Evolutionary conservation across 2,329 filamentous ascomycete species (phyloP).

Genomic region (Penicillium sp.): DNA sequence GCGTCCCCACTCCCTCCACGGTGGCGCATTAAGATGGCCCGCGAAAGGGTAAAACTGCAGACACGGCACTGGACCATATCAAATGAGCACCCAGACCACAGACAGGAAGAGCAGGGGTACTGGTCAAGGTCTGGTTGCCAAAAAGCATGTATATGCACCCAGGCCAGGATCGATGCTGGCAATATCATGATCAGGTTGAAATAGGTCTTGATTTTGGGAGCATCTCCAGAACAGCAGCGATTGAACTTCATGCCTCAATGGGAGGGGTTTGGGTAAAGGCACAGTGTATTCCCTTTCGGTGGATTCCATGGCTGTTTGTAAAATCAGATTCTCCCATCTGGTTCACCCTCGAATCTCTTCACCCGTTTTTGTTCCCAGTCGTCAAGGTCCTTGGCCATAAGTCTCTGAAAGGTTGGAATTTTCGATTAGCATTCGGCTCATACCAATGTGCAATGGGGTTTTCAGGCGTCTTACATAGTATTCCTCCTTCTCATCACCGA

Average conservation of each 20-base stretch:
- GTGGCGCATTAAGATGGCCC: slow-evolving; percentile 9
- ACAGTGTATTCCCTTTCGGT: not conserved
- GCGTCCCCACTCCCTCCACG: slow-evolving; percentile 7
- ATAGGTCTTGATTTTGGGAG: not conserved
- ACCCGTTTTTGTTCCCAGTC: slow-evolving; percentile 97
- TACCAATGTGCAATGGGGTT: not conserved
- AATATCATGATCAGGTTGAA: not conserved
- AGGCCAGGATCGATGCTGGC: not conserved
- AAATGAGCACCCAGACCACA: not conserved
- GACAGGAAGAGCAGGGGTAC: not conserved
- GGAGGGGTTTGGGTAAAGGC: not conserved
- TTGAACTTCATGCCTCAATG: not conserved
- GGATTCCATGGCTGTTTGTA: not conserved
- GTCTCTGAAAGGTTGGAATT: slow-evolving; percentile 53
- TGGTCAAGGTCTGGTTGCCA: not conserved
- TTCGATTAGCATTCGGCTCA: not conserved
- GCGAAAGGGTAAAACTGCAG: not conserved
- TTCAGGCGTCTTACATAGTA: slow-evolving; percentile 42
- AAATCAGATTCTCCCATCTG: slow-evolving; percentile 71
- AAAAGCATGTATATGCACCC: not conserved
- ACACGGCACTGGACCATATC: not conserved
- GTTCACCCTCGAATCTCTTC: slow-evolving; percentile 83
- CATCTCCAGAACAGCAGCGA: not conserved
- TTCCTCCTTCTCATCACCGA: slow-evolving; percentile 47
- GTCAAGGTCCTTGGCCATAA: slow-evolving; percentile 86